phyloP scores from a whole-genome alignment of 345 rosid species.

The Nephelium lappaceum region DNA sequence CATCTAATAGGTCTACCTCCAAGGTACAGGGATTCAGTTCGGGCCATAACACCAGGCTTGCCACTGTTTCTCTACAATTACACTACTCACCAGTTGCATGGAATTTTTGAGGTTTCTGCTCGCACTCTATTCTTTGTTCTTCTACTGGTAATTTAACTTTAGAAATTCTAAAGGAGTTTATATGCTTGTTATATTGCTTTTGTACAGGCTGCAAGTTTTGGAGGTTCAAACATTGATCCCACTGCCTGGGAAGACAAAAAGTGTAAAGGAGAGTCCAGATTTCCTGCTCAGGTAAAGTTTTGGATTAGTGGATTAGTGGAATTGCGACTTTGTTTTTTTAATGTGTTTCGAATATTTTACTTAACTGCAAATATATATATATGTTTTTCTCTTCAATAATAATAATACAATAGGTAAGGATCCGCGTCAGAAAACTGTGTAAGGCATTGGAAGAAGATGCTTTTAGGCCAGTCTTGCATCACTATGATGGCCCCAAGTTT shows the following conservation, averaged over 20 bases:
- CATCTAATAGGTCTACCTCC: conserved; percentile 83
- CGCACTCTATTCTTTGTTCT: conserved; percentile 3
- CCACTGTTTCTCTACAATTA: conserved; percentile 97
- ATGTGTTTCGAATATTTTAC: too few relatives aligned
- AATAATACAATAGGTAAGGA: conserved; percentile 61
- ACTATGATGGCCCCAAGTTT: conserved; percentile 97
- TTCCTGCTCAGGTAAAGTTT: conserved; percentile 87
- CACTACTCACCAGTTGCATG: conserved; percentile 97
- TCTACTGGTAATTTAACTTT: neutral
- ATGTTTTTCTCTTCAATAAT: neutral
- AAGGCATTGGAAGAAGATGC: conserved; percentile 97
- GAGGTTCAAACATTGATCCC: conserved; percentile 96
- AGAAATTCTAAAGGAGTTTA: neutral
- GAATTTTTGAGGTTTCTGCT: conserved; percentile 88
- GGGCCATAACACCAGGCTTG: conserved; percentile 96
- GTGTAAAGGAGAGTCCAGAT: conserved; percentile 97
- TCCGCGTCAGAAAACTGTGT: conserved; percentile 81
- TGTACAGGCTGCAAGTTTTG: conserved; percentile 85
- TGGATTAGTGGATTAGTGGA: neutral
- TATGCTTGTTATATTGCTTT: conserved; percentile 5
- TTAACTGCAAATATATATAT: neutral
- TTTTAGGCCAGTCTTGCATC: conserved; percentile 95
- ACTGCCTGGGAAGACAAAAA: conserved; percentile 99
- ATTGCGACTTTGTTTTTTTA: neutral
- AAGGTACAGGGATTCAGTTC: conserved; percentile 94